Evolutionary conservation across 1,284 basidiomycete species (phyloP).

Genomic region (Neolentinus lepideus): DNA sequence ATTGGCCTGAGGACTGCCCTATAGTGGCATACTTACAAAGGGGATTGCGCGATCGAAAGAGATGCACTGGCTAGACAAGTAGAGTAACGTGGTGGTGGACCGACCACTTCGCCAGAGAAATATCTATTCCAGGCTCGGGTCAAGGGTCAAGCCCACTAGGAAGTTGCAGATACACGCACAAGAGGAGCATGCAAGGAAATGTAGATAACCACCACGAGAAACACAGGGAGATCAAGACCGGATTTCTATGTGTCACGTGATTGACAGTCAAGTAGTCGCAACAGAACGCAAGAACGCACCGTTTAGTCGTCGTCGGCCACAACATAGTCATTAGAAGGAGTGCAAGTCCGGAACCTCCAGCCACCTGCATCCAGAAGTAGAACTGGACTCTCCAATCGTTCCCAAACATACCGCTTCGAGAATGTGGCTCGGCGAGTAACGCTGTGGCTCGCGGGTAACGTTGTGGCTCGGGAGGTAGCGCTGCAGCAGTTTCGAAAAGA

Average conservation of each 20-base stretch:
- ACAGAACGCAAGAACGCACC: slow-evolving; percentile 3
- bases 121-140: neutral
- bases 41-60: neutral
- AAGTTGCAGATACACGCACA: slow-evolving; percentile 8
- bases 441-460: no score
- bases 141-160: neutral
- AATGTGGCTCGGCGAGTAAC: no score
- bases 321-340: slow-evolving; percentile 11
- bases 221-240: slow-evolving; percentile 13
- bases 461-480: no score
- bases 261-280: no score
- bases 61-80: neutral
- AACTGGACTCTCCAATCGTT: slow-evolving; percentile 9
- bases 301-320: slow-evolving; percentile 9
- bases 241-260: slow-evolving; percentile 11
- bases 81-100: neutral
- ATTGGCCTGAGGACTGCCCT: neutral
- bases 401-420: neutral
- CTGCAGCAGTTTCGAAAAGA: no score
- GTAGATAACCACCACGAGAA: slow-evolving; percentile 15
- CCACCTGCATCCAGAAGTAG: slow-evolving; percentile 11
- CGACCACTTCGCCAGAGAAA: neutral
- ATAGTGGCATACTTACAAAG: neutral
- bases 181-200: slow-evolving; percentile 12
- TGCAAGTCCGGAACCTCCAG: slow-evolving; percentile 9